phyloP scores from a whole-genome alignment of 768 basidiomycete genomes.

The Amanita thiersii region DNA sequence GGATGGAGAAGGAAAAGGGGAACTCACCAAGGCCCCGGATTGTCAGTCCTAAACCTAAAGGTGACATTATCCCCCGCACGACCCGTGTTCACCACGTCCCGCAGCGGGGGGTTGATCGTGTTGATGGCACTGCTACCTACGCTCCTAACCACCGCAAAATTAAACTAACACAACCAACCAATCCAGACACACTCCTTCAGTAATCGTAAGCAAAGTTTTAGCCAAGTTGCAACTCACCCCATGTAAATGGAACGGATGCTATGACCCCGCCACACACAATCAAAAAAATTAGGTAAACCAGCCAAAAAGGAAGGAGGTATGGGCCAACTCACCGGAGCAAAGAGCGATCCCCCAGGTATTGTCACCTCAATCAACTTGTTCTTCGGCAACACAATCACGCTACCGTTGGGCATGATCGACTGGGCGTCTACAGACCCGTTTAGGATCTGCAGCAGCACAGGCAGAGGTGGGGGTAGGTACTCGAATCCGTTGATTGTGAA shows the following conservation, averaged over 20 bases:
- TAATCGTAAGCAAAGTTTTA: background rate
- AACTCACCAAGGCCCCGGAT: conserved; percentile 47
- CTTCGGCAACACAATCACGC: conserved; percentile 24
- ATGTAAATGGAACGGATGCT: conserved; percentile 36
- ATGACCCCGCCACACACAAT: conserved; percentile 12
- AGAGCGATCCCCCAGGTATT: conserved; percentile 22
- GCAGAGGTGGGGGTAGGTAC: conserved; percentile 23
- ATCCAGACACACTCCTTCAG: conserved; percentile 10
- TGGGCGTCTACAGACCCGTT: conserved; percentile 24
- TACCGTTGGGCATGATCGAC: conserved; percentile 20
- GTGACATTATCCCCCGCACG: conserved; percentile 26
- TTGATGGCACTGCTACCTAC: conserved; percentile 26
- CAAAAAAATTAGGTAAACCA: conserved; percentile 16
- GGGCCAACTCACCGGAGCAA: conserved; percentile 27
- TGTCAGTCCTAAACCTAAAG: conserved; percentile 51
- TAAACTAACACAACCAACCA: conserved; percentile 25
- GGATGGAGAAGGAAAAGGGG: conserved; percentile 19
- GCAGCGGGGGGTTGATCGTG: conserved; percentile 39
- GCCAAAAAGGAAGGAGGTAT: too few relatives aligned
- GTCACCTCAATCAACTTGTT: conserved; percentile 30
- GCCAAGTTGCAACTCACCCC: conserved; percentile 23
- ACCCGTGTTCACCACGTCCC: conserved; percentile 40
- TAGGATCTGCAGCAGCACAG: conserved; percentile 32
- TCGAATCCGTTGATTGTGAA: conserved; percentile 17
- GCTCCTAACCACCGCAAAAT: conserved; percentile 29